Evolutionary conservation across 192 early-diverging fungal genomes (phyloP), one percentile per base, ranked within the genome.

Genomic region (Entomortierella chlamydospora): DNA sequence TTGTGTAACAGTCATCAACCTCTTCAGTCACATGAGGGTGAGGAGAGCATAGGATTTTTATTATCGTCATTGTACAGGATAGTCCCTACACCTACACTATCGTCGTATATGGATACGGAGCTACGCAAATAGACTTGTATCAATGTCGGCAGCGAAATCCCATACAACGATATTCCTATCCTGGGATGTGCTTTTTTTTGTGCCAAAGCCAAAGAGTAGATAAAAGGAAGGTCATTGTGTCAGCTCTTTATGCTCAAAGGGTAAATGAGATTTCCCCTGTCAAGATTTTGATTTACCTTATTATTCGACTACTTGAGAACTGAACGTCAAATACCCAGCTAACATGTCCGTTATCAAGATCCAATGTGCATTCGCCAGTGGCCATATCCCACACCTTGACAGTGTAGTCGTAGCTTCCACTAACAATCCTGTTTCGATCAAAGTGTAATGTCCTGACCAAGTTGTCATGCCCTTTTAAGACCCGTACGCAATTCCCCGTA

Each of bases 241-340:
- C n/a, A n/a, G n/a, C n/a, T n/a, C n/a, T n/a, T n/a, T n/a, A n/a
- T n/a, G n/a, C n/a, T n/a, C n/a, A n/a, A n/a, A n/a, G 43, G 25
- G 51, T 39, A 39, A 34, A 25, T 9, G 7, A 29, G 20, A 47
- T 31, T 23, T 23, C 1, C 25, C 25, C 30, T 12, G 25, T 0
- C 28, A 31, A 20, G 53, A 15, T 28, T 29, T 12, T 50, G 12
- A 47, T 30, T 57, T 64, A 87, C 87, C 87, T 92, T 59, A 99
- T 90, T 58, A 99, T 96, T 61, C 88, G 91, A 45, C 86, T 91
- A 11, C 83, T 79, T 55, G 91, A 91, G 71, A 96, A 94, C 68
- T 95, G 93, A 12, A 98, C 92, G 81, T 98, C 95, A 89, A 98
- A 99, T 10, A 99, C 95, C 96, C 96, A 98, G 72, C 94, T 96